Percentiles rank a stretch among this genome's conserved stretches.
Evolutionary conservation across 139 green algal genomes (phyloP).

Genomic region (Tetradesmus lagerheimii): DNA sequence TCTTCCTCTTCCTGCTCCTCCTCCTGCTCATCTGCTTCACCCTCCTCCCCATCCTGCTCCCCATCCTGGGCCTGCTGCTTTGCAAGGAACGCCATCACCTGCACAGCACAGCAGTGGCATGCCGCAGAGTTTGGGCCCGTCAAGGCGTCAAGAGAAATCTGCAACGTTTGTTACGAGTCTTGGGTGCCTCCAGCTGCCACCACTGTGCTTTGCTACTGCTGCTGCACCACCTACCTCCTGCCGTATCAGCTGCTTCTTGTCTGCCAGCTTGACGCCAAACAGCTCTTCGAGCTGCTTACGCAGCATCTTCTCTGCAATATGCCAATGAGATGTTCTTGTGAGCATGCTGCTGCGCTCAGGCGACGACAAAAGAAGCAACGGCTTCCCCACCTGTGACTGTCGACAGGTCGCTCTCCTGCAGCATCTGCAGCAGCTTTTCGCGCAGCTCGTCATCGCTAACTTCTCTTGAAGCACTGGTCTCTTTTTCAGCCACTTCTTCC

Average conservation of each 20-base stretch:
- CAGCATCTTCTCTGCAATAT: constrained; percentile 69
- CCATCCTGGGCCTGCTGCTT: constrained; percentile 47
- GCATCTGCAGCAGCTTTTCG: constrained; percentile 54
- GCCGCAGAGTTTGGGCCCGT: neutral
- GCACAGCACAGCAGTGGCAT: neutral
- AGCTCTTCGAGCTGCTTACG: constrained; percentile 77
- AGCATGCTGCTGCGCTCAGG: neutral
- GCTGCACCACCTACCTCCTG: constrained; percentile 48
- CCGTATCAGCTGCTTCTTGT: constrained; percentile 71
- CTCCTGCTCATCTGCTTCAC: constrained; percentile 49
- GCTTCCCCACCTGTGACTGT: constrained; percentile 63
- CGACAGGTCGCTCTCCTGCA: constrained; percentile 62
- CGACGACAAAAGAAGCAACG: neutral
- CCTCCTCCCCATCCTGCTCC: constrained; percentile 35
- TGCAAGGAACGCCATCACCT: constrained; percentile 54
- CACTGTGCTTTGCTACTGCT: neutral
- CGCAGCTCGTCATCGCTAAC: constrained; percentile 55
- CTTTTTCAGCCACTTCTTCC: neutral
- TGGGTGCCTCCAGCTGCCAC: neutral
- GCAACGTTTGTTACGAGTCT: neutral
- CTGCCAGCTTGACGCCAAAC: constrained; percentile 64
- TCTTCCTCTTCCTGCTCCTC: constrained; percentile 48
- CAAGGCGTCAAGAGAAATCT: too few relatives aligned
- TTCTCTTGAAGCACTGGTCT: neutral
- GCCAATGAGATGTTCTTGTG: neutral